phyloP scores from a whole-genome alignment of 2,329 filamentous ascomycete species.

The Nemania bipapillata region DNA sequence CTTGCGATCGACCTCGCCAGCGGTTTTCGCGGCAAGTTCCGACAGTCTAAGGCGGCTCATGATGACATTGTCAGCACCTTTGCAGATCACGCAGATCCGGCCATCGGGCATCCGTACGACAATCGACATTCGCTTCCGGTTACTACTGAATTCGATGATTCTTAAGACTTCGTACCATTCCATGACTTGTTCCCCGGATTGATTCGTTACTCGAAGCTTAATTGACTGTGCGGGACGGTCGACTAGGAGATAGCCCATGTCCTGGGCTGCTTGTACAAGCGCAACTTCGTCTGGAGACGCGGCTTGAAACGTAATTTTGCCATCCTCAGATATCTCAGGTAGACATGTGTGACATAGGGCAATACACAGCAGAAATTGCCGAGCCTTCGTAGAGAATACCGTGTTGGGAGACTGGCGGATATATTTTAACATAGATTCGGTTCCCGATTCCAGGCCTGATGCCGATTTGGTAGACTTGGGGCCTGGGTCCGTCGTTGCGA shows the following conservation, averaged over 20 bases:
- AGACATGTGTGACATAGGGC: slow-evolving; percentile 92
- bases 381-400: slow-evolving; percentile 79
- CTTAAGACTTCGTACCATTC: slow-evolving; percentile 83
- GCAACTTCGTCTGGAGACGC: slow-evolving; percentile 91
- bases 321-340: slow-evolving; percentile 79
- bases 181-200: slow-evolving; percentile 56
- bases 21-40: slow-evolving; percentile 79
- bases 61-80: slow-evolving; percentile 87
- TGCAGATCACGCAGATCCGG: slow-evolving; percentile 84
- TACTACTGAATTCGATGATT: slow-evolving; percentile 89
- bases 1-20: slow-evolving; percentile 70
- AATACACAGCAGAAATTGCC: slow-evolving; percentile 84
- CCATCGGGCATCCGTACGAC: slow-evolving; percentile 84
- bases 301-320: slow-evolving; percentile 82
- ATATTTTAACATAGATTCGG: slow-evolving; percentile 80
- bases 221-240: slow-evolving; percentile 78
- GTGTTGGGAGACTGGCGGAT: slow-evolving; percentile 79
- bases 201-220: slow-evolving; percentile 59
- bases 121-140: slow-evolving; percentile 90
- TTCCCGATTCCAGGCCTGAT: slow-evolving; percentile 68
- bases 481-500: slow-evolving; percentile 49
- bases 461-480: slow-evolving; percentile 45
- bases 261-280: slow-evolving; percentile 83
- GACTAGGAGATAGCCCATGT: slow-evolving; percentile 81
- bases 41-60: slow-evolving; percentile 80